Evolutionary conservation across 1,139 yeast genomes (phyloP).

Genomic region (Nakaseomyces uthaithaninus): DNA sequence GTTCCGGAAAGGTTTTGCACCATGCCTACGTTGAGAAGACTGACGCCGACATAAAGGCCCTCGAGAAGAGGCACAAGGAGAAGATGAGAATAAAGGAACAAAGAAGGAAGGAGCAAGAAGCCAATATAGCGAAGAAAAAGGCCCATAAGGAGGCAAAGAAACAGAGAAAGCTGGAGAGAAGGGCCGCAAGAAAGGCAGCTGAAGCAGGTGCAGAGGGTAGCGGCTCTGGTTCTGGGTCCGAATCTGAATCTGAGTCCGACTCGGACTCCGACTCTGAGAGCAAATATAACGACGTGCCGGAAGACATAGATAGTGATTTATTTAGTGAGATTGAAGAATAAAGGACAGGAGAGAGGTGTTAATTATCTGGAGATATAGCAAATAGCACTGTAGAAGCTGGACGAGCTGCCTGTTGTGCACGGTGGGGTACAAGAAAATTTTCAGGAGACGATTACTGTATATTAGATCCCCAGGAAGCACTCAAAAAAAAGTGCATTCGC

Average conservation of each 20-base stretch:
- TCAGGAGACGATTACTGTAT: too few species aligned
- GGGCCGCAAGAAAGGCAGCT: conserved; percentile 35
- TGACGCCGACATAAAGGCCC: conserved; percentile 46
- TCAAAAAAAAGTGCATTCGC: too few species aligned
- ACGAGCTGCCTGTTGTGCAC: too few species aligned
- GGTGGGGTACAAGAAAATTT: too few species aligned
- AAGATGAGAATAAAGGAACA: conserved; percentile 56
- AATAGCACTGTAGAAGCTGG: too few species aligned
- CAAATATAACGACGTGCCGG: conserved; percentile 35
- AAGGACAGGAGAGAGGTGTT: not conserved
- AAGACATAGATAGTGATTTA: conserved; percentile 37
- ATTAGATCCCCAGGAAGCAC: too few species aligned
- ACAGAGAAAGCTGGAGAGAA: conserved; percentile 59
- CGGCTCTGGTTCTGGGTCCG: conserved; percentile 12
- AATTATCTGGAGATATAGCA: too few species aligned
- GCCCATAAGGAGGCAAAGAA: conserved; percentile 67
- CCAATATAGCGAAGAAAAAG: conserved; percentile 67
- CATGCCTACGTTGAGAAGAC: conserved; percentile 65
- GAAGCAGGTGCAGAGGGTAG: conserved; percentile 21
- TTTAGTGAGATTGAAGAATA: conserved; percentile 31
- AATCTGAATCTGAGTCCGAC: conserved; percentile 11
- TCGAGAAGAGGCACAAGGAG: conserved; percentile 62
- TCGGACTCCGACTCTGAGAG: conserved; percentile 18
- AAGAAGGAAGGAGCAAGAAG: conserved; percentile 73
- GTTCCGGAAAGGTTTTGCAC: conserved; percentile 78